A percentile compares a stretch with the other conserved stretches of the same genome.
Conservation (phyloP, 257 asterid genomes). For the Vinca minor region DNA sequence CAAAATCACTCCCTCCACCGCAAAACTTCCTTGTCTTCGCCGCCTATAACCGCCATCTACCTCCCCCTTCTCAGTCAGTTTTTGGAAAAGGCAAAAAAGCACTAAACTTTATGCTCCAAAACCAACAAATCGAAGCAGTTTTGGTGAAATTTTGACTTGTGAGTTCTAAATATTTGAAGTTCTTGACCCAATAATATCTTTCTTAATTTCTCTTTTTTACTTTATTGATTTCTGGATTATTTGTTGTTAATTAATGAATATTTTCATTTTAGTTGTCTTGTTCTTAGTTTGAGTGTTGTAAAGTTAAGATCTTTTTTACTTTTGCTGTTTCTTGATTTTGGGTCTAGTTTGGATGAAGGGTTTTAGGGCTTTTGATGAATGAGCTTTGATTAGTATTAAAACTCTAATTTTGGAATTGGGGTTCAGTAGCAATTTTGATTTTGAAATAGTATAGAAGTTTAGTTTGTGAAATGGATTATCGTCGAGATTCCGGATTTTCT, state of each 20-base stretch:
- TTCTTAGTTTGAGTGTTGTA: background rate
- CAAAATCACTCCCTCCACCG: background rate
- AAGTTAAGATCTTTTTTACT: background rate
- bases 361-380: constrained; percentile 1
- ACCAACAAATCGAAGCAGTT: background rate
- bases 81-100: background rate
- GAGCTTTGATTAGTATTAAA: background rate
- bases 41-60: background rate
- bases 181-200: background rate
- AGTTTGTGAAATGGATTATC: constrained; percentile 39
- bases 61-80: background rate
- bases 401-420: too few species aligned
- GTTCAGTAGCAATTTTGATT: background rate
- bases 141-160: background rate
- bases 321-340: background rate
- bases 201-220: background rate
- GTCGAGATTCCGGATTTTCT: constrained; percentile 37
- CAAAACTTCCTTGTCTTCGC: background rate
- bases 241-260: background rate
- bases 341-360: background rate
- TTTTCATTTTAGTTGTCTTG: background rate
- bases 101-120: background rate
- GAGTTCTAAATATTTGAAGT: background rate
- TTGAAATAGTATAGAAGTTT: background rate
- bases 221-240: background rate